Evolutionary conservation across 148 eudicot species (phyloP).

Genomic region (Camellia granthamiana): DNA sequence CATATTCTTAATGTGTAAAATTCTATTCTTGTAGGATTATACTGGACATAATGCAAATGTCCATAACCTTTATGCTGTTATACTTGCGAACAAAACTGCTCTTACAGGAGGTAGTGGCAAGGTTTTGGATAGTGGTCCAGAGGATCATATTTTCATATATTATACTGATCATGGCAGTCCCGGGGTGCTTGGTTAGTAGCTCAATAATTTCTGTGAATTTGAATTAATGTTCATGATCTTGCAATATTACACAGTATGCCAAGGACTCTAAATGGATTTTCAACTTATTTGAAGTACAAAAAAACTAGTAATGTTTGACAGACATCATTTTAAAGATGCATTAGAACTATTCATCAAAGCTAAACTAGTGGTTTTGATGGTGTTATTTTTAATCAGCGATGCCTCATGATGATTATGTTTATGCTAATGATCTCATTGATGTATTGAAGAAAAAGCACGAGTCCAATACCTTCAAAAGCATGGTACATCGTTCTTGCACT

Average conservation of each 20-base stretch:
- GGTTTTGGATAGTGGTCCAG: slow-evolving; percentile 71
- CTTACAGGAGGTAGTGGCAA: slow-evolving; percentile 76
- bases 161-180: slow-evolving; percentile 74
- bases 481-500: slow-evolving; percentile 43
- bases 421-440: slow-evolving; percentile 60
- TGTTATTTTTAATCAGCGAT: slow-evolving; percentile 41
- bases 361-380: background rate
- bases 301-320: background rate
- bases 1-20: background rate
- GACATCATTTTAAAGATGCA: background rate
- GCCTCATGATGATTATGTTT: slow-evolving; percentile 60
- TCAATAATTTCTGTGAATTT: background rate
- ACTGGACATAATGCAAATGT: slow-evolving; percentile 51
- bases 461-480: slow-evolving; percentile 68
- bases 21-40: slow-evolving; percentile 50
- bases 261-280: background rate
- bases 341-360: background rate
- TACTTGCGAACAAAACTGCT: slow-evolving; percentile 70
- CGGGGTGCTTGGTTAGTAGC: slow-evolving; percentile 61
- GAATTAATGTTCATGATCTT: background rate
- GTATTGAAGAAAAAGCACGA: slow-evolving; percentile 75
- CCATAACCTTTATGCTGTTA: slow-evolving; percentile 57
- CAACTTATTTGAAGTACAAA: background rate
- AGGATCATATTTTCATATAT: slow-evolving; percentile 71
- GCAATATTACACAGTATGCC: background rate